Evolutionary conservation across 2,329 filamentous ascomycete species (phyloP).

Genomic region (Metarhizium album): DNA sequence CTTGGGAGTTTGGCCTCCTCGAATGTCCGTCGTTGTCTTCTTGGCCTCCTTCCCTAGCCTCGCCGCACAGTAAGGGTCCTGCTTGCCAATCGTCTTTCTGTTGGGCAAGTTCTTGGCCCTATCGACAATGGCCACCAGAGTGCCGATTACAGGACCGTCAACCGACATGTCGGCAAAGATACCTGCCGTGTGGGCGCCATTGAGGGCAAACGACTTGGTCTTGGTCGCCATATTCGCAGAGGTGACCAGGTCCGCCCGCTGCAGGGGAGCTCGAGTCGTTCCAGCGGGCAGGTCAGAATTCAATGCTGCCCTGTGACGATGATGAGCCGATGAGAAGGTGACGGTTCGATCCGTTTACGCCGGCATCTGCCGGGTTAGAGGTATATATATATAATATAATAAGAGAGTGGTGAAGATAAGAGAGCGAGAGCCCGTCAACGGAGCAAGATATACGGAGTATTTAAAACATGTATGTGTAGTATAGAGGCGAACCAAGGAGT

Average conservation of each 20-base stretch:
- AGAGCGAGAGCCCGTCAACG: not conserved
- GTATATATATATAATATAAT: not conserved
- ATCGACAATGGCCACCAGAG: constrained; percentile 83
- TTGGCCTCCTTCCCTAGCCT: constrained; percentile 92
- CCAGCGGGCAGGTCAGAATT: not conserved
- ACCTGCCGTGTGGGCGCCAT: constrained; percentile 70
- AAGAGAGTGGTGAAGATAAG: not conserved
- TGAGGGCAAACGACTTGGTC: constrained; percentile 43
- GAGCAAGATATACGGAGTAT: not conserved
- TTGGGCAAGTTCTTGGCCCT: constrained; percentile 96
- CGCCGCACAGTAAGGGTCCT: constrained; percentile 94
- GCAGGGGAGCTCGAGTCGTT: too few species aligned
- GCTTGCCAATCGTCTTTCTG: constrained; percentile 93
- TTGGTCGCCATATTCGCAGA: constrained; percentile 37
- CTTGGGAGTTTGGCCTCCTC: constrained; percentile 88
- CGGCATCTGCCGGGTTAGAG: constrained; percentile 2
- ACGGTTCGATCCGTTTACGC: constrained; percentile 9
- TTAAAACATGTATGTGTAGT: not conserved
- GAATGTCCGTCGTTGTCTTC: constrained; percentile 88
- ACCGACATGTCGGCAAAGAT: constrained; percentile 92
- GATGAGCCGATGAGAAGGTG: not conserved
- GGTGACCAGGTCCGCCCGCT: not conserved
- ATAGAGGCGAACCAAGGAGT: not conserved
- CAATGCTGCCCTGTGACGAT: not conserved
- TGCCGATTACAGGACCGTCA: constrained; percentile 88